A percentile compares a stretch with the other conserved stretches of the same genome.
These are phyloP conservation scores for Pythium chondricola DNA, from an alignment of 352 stramenopile genomes.

Conservation along the genomic window DNA sequence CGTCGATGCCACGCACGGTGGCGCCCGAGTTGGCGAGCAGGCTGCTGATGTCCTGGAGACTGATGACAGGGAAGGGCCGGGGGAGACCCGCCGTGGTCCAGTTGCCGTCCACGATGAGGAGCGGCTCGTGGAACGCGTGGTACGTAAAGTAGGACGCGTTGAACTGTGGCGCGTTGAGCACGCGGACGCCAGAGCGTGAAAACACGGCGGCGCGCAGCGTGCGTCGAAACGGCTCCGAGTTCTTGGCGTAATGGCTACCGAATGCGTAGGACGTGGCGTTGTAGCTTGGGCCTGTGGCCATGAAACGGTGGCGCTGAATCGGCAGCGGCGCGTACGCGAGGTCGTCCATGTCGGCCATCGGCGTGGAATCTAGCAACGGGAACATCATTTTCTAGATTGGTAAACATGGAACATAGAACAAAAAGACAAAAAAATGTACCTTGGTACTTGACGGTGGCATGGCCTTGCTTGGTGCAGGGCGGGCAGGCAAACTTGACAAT, in stretches of 20 bases:
- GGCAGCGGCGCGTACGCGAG: slow-evolving; percentile 39
- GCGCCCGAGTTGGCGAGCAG: slow-evolving; percentile 30
- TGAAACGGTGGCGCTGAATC: slow-evolving; percentile 29
- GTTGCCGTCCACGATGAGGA: slow-evolving; percentile 35
- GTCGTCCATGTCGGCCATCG: slow-evolving; percentile 17
- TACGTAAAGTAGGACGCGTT: slow-evolving; percentile 31
- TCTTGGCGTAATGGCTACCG: slow-evolving; percentile 36
- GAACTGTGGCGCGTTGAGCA: slow-evolving; percentile 26
- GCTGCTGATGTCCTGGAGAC: slow-evolving; percentile 20
- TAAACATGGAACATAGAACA: background rate
- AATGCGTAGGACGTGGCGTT: slow-evolving; percentile 12
- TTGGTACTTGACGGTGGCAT: slow-evolving; percentile 32
- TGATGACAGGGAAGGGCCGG: slow-evolving; percentile 30
- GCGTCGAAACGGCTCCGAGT: slow-evolving; percentile 37
- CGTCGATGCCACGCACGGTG: slow-evolving; percentile 28
- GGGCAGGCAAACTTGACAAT: slow-evolving; percentile 50
- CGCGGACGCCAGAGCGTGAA: slow-evolving; percentile 42
- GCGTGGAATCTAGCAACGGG: slow-evolving; percentile 7
- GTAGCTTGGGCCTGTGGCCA: slow-evolving; percentile 12
- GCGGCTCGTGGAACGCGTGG: slow-evolving; percentile 34
- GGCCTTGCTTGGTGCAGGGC: slow-evolving; percentile 33
- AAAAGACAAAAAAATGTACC: slow-evolving; percentile 13
- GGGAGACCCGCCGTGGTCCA: slow-evolving; percentile 22
- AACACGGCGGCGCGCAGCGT: slow-evolving; percentile 40
- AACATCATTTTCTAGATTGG: too few relatives aligned